A percentile compares a stretch with the other conserved stretches of the same genome.
Conservation (phyloP, 1,139 yeast species). For the Candida buenavistaensis region DNA sequence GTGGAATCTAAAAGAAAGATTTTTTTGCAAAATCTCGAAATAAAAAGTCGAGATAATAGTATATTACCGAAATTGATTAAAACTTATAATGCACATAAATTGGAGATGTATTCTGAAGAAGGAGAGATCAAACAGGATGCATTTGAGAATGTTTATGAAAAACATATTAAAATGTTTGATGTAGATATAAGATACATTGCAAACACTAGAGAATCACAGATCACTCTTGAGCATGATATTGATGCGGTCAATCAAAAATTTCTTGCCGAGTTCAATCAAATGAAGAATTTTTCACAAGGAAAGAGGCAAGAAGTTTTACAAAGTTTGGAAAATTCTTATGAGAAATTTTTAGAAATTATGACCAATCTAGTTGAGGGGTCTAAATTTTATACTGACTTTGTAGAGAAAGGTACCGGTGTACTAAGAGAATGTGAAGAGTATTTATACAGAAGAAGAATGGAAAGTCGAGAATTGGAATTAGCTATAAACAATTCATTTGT, state of each 20-base stretch:
- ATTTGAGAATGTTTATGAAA: constrained; percentile 33
- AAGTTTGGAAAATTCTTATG: constrained; percentile 52
- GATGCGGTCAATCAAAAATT: constrained; percentile 42
- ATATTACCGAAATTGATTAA: constrained; percentile 54
- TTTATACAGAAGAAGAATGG: constrained; percentile 52
- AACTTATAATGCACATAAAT: constrained; percentile 36
- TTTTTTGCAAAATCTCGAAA: constrained; percentile 42
- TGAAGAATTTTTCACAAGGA: constrained; percentile 24
- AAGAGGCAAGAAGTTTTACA: constrained; percentile 54
- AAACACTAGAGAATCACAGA: constrained; percentile 41
- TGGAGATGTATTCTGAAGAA: constrained; percentile 15
- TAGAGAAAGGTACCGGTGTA: constrained; percentile 48
- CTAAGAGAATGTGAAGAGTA: constrained; percentile 53
- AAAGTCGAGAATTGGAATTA: constrained; percentile 35
- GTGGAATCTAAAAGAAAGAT: constrained; percentile 35
- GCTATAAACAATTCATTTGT: constrained; percentile 5
- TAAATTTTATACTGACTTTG: constrained; percentile 66
- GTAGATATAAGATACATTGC: constrained; percentile 41
- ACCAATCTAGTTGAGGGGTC: constrained; percentile 68
- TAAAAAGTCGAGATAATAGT: constrained; percentile 46
- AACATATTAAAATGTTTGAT: constrained; percentile 42
- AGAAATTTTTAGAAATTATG: constrained; percentile 55
- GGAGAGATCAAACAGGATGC: constrained; percentile 24
- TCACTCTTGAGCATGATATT: constrained; percentile 42
- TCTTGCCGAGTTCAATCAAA: constrained; percentile 17